These are phyloP conservation scores for Astragalus membranaceus DNA, from an alignment of 306 rosid genomes.

Conservation along the genomic window DNA sequence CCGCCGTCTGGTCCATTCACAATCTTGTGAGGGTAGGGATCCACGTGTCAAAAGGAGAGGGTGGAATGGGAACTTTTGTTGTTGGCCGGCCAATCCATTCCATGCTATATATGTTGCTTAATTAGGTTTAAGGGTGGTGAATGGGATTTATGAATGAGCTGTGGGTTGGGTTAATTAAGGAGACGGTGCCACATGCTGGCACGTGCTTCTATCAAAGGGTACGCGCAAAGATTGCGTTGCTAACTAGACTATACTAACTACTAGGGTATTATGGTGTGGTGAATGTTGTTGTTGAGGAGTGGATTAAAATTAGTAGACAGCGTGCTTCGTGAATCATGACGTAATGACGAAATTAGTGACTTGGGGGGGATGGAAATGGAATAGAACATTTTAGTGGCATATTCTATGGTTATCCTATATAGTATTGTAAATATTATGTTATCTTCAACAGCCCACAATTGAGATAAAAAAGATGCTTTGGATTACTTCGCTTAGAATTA, in stretches of 20 bases:
- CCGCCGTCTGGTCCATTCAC: conserved; percentile 38
- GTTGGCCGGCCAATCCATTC: conserved; percentile 43
- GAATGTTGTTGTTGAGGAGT: too few relatives aligned
- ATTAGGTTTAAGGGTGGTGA: neutral
- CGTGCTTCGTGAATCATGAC: conserved; percentile 24
- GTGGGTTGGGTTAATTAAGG: neutral
- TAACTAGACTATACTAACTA: too few relatives aligned
- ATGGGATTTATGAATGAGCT: neutral
- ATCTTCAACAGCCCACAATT: neutral
- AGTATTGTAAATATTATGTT: neutral
- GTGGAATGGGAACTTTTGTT: neutral
- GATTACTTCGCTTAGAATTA: neutral
- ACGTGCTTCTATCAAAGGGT: conserved; percentile 8
- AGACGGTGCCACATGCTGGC: conserved; percentile 41
- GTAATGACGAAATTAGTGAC: neutral
- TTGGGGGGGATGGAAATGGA: neutral
- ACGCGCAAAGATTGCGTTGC: conserved; percentile 18
- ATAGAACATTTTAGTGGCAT: conserved; percentile 14
- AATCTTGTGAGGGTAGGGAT: conserved; percentile 1
- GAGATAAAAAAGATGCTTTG: neutral
- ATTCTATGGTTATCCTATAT: conserved; percentile 7
- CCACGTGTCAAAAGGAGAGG: conserved; percentile 53
- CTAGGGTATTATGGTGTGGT: neutral
- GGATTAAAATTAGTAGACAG: too few relatives aligned
- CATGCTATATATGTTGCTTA: conserved; percentile 1